Percentiles rank a stretch among this genome's conserved stretches.
These are phyloP conservation scores for Wickerhamiella domercqiae DNA, from an alignment of 805 yeast genomes.

Conservation along the genomic window DNA sequence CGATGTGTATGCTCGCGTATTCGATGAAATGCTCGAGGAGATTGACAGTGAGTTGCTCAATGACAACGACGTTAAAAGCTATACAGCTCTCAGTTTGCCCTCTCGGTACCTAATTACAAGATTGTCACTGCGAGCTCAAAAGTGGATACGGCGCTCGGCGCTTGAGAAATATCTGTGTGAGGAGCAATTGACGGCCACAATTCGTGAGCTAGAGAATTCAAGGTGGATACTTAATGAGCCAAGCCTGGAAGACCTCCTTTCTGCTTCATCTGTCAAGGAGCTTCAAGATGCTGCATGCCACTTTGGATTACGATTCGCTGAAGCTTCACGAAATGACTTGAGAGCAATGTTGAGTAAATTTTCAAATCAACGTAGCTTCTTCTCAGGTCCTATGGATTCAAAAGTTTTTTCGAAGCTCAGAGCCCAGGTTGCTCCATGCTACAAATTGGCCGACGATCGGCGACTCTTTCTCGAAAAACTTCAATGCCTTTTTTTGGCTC, in stretches of 20 bases:
- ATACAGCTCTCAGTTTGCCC: constrained; percentile 6
- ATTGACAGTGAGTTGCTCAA: constrained; percentile 11
- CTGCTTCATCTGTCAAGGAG: constrained; percentile 15
- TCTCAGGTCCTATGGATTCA: constrained; percentile 2
- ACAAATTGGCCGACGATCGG: constrained; percentile 2
- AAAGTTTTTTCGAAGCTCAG: constrained; percentile 5
- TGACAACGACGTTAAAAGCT: constrained; percentile 2
- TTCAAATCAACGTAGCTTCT: constrained; percentile 11
- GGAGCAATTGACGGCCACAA: constrained; percentile 8
- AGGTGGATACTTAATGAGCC: constrained; percentile 10
- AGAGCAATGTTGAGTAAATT: constrained; percentile 8
- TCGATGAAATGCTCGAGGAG: constrained; percentile 14
- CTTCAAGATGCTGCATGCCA: constrained; percentile 10
- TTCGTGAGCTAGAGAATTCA: constrained; percentile 7
- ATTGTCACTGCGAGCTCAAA: constrained; percentile 11
- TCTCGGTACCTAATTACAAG: constrained; percentile 15
- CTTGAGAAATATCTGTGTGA: constrained; percentile 15
- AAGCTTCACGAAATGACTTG: constrained; percentile 5
- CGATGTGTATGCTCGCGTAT: constrained; percentile 17
- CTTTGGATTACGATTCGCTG: constrained; percentile 5
- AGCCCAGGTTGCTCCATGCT: constrained; percentile 5
- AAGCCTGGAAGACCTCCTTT: constrained; percentile 8
- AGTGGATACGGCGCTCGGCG: constrained; percentile 16
- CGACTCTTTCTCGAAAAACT: constrained; percentile 6
- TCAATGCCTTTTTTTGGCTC: constrained; percentile 15